phyloP scores from a whole-genome alignment of 176 grass and related monocot genomes.

The Eleusine coracana region DNA sequence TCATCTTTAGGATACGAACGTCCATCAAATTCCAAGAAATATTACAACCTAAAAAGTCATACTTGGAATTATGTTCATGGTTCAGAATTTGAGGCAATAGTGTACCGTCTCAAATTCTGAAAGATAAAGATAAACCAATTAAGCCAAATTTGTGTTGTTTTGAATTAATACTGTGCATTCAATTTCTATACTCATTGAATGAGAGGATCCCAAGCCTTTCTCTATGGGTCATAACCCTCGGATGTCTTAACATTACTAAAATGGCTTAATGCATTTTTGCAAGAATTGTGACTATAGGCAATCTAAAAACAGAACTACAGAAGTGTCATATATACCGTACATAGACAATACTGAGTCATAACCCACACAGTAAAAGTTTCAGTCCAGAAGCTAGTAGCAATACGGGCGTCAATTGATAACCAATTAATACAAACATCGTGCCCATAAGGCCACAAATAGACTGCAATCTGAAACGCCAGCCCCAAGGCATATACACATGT shows the following conservation, averaged over 20 bases:
- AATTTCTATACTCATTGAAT: not conserved
- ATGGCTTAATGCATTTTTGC: not conserved
- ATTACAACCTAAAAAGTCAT: not conserved
- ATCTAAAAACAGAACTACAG: not conserved
- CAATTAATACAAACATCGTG: not conserved
- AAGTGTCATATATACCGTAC: not conserved
- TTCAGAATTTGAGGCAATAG: not conserved
- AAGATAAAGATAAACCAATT: constrained; percentile 14
- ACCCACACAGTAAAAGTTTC: not conserved
- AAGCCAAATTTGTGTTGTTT: constrained; percentile 1
- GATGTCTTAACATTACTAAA: not conserved
- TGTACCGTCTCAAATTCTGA: not conserved
- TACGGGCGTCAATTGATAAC: not conserved
- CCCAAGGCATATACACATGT: not conserved
- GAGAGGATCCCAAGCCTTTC: not conserved
- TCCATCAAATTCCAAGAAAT: not conserved
- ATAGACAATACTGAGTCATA: not conserved
- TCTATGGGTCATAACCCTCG: not conserved
- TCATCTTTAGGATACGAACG: not conserved
- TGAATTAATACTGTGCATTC: not conserved
- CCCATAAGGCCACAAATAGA: not conserved
- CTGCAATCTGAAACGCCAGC: not conserved
- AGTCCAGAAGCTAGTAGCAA: not conserved
- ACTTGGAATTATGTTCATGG: not conserved
- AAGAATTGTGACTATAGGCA: not conserved